These are phyloP conservation scores for Simmondsia chinensis DNA, from an alignment of 148 eudicot genomes.

Conservation along the genomic window DNA sequence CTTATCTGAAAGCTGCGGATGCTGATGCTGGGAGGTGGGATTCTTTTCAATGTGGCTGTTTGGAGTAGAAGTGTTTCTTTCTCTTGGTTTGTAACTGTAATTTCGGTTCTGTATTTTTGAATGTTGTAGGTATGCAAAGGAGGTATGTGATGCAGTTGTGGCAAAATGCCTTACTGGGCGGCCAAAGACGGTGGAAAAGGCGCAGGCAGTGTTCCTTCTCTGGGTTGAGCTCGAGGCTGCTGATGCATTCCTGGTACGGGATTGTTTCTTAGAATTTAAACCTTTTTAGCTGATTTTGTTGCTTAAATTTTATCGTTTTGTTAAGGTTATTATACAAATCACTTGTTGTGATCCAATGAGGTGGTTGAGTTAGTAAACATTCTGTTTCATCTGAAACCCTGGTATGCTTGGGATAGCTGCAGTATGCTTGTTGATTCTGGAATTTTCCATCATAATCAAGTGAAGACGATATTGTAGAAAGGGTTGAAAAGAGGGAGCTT, in stretches of 20 bases:
- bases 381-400: too few species aligned
- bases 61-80: too few species aligned
- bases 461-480: too few species aligned
- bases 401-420: too few species aligned
- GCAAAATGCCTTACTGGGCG: slow-evolving; percentile 90
- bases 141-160: slow-evolving; percentile 84
- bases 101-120: slow-evolving; percentile 4
- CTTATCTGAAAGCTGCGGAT: slow-evolving; percentile 79
- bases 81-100: too few species aligned
- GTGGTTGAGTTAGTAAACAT: too few species aligned
- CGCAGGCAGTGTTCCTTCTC: slow-evolving; percentile 72
- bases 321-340: too few species aligned
- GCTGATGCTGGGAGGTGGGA: slow-evolving; percentile 81
- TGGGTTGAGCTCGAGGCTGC: slow-evolving; percentile 99
- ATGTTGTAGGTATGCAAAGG: slow-evolving; percentile 66
- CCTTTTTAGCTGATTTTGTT: background rate
- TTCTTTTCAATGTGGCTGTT: background rate
- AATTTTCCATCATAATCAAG: too few species aligned
- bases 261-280: background rate
- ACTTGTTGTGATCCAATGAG: too few species aligned
- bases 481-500: too few species aligned
- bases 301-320: background rate
- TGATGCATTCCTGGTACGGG: slow-evolving; percentile 76
- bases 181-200: slow-evolving; percentile 97
- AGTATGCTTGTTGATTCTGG: too few species aligned